These are phyloP conservation scores for Aeschynomene evenia DNA, from an alignment of 306 rosid species.

Conservation along the genomic window DNA sequence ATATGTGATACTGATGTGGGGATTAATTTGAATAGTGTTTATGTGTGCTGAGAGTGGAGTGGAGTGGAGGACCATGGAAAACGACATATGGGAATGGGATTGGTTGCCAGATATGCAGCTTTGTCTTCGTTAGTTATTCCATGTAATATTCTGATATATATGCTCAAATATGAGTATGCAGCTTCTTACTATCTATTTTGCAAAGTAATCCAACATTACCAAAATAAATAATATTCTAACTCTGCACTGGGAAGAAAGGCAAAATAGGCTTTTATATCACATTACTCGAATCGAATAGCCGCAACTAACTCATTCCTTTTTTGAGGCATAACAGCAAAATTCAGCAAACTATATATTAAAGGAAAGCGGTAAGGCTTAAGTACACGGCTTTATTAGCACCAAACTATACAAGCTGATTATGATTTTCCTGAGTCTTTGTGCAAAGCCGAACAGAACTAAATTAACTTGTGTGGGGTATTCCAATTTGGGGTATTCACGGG, in stretches of 20 bases:
- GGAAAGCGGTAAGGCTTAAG: not conserved
- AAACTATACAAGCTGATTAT: no score
- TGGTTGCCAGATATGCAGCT: slow-evolving; percentile 20
- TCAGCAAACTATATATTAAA: no score
- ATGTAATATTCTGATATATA: not conserved
- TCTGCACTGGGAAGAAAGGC: no score
- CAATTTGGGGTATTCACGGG: no score
- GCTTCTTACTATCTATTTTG: no score
- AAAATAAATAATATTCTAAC: no score
- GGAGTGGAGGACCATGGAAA: not conserved
- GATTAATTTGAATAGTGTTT: not conserved
- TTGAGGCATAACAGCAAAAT: not conserved
- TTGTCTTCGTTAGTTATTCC: slow-evolving; percentile 1
- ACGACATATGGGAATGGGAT: slow-evolving; percentile 12
- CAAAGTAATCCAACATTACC: no score
- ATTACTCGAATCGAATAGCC: not conserved
- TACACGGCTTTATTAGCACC: not conserved
- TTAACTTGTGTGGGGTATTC: no score
- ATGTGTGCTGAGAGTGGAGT: not conserved
- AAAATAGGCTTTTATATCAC: no score
- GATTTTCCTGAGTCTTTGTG: no score
- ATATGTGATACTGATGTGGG: not conserved
- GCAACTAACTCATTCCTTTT: not conserved
- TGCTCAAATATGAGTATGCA: not conserved
- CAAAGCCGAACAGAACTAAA: no score